Evolutionary conservation across 2,329 filamentous ascomycete genomes (phyloP).

Genomic region (Cladosporium colombiae): DNA sequence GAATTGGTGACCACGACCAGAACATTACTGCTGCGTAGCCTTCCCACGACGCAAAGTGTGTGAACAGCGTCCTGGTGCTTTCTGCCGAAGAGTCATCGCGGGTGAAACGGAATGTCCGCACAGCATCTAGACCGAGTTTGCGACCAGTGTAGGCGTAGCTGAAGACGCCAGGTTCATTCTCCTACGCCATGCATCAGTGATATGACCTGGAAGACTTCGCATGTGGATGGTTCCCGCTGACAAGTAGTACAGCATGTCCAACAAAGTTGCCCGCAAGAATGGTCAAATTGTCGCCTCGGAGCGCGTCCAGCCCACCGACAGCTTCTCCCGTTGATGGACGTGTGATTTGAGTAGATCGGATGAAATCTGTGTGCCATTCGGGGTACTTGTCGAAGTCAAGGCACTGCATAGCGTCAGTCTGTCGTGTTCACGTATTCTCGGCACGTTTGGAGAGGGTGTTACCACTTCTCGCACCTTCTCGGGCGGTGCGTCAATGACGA

Average conservation of each 20-base stretch:
- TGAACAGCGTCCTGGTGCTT: neutral
- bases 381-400: slow-evolving; percentile 3
- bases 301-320: neutral
- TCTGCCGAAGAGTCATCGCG: neutral
- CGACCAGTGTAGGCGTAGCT: slow-evolving; percentile 5
- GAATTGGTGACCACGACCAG: neutral
- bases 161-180: neutral
- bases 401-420: neutral
- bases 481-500: neutral
- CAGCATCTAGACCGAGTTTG: slow-evolving; percentile 1
- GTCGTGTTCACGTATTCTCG: neutral
- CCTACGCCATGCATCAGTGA: neutral
- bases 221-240: neutral
- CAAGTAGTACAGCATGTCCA: neutral
- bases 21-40: slow-evolving; percentile 3
- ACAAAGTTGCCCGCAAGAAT: slow-evolving; percentile 5
- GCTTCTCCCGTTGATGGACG: neutral
- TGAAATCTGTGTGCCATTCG: slow-evolving; percentile 11
- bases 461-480: slow-evolving; percentile 14
- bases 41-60: neutral
- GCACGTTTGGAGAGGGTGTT: neutral
- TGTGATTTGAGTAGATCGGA: neutral
- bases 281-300: neutral
- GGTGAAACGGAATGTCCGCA: neutral
- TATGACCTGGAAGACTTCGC: neutral